phyloP scores from a whole-genome alignment of 2,329 filamentous ascomycete species.

The Fusarium pseudocircinatum region DNA sequence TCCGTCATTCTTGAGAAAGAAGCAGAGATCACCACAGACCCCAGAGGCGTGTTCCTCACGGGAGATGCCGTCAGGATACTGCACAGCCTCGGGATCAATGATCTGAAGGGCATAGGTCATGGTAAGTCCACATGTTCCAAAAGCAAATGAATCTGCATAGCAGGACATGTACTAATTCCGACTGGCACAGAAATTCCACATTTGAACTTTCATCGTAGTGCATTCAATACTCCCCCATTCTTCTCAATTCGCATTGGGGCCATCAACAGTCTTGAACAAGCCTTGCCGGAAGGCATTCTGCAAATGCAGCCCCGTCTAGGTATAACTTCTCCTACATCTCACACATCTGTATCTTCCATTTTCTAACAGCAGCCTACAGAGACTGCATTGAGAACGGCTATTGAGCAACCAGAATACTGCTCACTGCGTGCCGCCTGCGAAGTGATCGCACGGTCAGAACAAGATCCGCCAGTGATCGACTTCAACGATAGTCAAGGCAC shows the following conservation, averaged over 20 bases:
- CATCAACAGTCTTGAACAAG: not conserved
- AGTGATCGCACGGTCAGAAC: not conserved
- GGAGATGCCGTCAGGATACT: not conserved
- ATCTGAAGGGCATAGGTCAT: not conserved
- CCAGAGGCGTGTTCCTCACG: not conserved
- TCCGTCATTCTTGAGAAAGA: not conserved
- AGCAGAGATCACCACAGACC: not conserved
- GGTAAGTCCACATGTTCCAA: not conserved
- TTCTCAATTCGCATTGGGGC: not conserved
- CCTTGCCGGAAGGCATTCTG: not conserved
- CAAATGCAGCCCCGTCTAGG: not conserved
- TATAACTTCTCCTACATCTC: too few relatives aligned
- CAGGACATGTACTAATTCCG: too few relatives aligned
- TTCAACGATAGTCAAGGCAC: not conserved
- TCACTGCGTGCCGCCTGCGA: not conserved
- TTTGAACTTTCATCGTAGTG: not conserved
- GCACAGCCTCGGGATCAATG: not conserved
- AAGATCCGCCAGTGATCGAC: not conserved
- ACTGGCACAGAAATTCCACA: not conserved
- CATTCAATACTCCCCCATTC: not conserved
- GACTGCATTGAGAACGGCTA: not conserved
- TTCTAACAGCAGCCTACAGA: not conserved
- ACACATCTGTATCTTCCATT: too few relatives aligned
- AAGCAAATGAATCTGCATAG: too few relatives aligned
- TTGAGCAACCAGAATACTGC: not conserved